These are phyloP conservation scores for Centella asiatica DNA, from an alignment of 129 eudicot species.

Conservation along the genomic window DNA sequence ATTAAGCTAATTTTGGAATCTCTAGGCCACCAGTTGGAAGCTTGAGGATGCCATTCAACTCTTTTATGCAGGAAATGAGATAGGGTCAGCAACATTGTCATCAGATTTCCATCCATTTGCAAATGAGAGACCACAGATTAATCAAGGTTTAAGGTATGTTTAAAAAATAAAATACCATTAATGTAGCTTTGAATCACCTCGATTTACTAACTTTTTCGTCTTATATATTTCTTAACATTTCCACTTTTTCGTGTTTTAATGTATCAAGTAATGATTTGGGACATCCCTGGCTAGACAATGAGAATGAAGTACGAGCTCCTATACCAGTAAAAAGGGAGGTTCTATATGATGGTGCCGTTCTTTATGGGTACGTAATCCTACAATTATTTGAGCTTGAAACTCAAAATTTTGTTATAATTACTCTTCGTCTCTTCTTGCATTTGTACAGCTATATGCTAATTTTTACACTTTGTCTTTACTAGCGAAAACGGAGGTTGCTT, in stretches of 20 bases:
- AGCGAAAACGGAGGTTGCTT: too few species aligned
- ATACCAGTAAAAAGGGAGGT: constrained; percentile 91
- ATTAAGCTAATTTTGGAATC: constrained; percentile 3
- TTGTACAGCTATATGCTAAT: not conserved
- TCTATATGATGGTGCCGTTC: constrained; percentile 62
- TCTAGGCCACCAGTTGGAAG: constrained; percentile 98
- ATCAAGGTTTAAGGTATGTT: constrained; percentile 44
- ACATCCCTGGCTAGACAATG: constrained; percentile 25
- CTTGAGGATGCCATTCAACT: constrained; percentile 97
- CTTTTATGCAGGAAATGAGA: constrained; percentile 67
- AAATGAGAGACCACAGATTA: constrained; percentile 29
- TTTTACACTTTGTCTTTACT: too few species aligned
- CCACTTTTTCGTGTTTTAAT: not conserved
- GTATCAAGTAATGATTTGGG: constrained; percentile 19
- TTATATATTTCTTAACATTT: not conserved
- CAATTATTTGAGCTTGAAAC: not conserved
- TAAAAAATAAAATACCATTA: not conserved
- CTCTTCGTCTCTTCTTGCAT: too few species aligned
- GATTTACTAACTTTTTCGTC: not conserved
- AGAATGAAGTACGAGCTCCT: constrained; percentile 73
- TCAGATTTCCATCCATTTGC: constrained; percentile 35
- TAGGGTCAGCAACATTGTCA: constrained; percentile 43
- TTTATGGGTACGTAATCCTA: constrained; percentile 52
- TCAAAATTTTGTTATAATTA: too few species aligned
- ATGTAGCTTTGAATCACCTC: not conserved